Conservation (phyloP, 1,139 yeast genomes). For the Protomyces pachydermus region DNA sequence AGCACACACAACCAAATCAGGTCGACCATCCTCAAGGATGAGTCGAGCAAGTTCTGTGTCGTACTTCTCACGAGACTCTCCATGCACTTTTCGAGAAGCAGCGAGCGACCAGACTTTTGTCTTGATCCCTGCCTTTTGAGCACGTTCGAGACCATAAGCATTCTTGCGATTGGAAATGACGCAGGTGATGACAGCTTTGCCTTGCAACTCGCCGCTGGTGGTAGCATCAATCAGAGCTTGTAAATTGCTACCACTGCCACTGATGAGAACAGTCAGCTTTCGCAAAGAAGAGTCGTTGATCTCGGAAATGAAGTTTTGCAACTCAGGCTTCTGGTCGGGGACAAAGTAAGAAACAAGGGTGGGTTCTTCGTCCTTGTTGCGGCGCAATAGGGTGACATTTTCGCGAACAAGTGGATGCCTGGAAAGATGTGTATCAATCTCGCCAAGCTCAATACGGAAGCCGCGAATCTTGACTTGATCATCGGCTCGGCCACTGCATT, state of each 20-base stretch:
- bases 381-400: constrained; percentile 43
- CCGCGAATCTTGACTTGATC: constrained; percentile 98
- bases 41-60: constrained; percentile 71
- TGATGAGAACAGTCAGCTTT: constrained; percentile 57
- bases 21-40: constrained; percentile 50
- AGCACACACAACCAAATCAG: constrained; percentile 89
- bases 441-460: constrained; percentile 95
- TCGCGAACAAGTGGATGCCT: constrained; percentile 30
- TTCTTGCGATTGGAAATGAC: constrained; percentile 78
- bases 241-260: constrained; percentile 89
- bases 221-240: constrained; percentile 86
- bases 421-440: constrained; percentile 92
- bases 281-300: constrained; percentile 16
- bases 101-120: constrained; percentile 67
- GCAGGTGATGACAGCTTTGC: constrained; percentile 53
- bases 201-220: constrained; percentile 43
- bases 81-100: constrained; percentile 57
- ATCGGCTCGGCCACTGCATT: constrained; percentile 98
- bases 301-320: constrained; percentile 46
- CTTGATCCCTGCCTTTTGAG: constrained; percentile 61
- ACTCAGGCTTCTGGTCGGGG: constrained; percentile 57
- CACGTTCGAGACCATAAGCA: constrained; percentile 83
- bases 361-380: constrained; percentile 89
- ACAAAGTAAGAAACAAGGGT: constrained; percentile 86
- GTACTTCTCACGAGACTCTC: constrained; percentile 67